Evolutionary conservation across 1,284 basidiomycete species (phyloP).

Genomic region (Anthracocystis walkeri): DNA sequence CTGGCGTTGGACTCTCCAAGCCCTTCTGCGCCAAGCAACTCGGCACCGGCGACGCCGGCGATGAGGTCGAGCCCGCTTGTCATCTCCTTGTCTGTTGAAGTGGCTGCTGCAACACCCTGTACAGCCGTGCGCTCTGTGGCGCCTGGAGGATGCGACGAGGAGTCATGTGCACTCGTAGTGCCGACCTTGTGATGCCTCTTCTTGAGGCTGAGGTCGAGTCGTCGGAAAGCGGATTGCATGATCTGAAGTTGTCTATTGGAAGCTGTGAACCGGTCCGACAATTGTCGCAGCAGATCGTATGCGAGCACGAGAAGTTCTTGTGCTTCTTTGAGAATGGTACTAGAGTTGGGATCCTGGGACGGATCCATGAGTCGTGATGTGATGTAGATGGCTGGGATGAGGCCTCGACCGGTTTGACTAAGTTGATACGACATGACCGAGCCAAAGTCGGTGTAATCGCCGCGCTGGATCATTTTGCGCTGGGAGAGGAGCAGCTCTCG

Average conservation of each 20-base stretch:
- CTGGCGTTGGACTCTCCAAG: conserved; percentile 33
- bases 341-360: conserved; percentile 35
- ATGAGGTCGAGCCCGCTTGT: conserved; percentile 49
- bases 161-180: conserved; percentile 7
- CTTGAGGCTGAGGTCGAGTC: conserved; percentile 46
- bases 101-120: conserved; percentile 5
- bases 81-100: conserved; percentile 27
- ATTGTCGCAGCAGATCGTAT: conserved; percentile 41
- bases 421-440: conserved; percentile 55
- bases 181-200: conserved; percentile 34
- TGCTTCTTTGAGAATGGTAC: conserved; percentile 40
- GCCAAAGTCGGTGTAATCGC: conserved; percentile 50
- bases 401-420: conserved; percentile 43
- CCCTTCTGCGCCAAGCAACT: conserved; percentile 33
- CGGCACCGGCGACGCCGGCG: conserved; percentile 47
- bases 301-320: conserved; percentile 50
- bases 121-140: conserved; percentile 5
- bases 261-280: conserved; percentile 40
- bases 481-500: conserved; percentile 49
- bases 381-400: conserved; percentile 54
- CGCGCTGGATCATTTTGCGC: conserved; percentile 52
- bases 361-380: conserved; percentile 48
- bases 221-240: conserved; percentile 47
- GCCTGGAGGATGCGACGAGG: conserved; percentile 12
- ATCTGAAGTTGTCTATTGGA: conserved; percentile 53